These are phyloP conservation scores for Lipomyces orientalis DNA, from an alignment of 805 yeast genomes.

Conservation along the genomic window DNA sequence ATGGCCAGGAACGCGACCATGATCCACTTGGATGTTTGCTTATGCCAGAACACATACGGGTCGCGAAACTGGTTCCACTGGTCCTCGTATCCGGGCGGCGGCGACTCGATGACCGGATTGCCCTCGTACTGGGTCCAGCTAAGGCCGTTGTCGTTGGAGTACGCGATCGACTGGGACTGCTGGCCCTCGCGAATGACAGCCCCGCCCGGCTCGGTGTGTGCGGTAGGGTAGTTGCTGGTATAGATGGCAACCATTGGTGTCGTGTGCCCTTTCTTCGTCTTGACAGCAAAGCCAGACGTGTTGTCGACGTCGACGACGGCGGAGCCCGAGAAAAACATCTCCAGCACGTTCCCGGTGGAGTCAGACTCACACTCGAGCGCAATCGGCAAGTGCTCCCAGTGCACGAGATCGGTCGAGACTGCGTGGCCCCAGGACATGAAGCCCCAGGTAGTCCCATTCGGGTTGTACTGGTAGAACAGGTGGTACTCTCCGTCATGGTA, in stretches of 20 bases:
- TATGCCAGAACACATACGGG: conserved; percentile 25
- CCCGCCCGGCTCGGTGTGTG: conserved; percentile 5
- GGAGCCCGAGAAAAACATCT: conserved; percentile 6
- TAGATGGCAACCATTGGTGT: conserved; percentile 6
- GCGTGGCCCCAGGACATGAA: conserved; percentile 18
- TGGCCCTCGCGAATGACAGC: background rate
- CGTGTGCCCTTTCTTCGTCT: background rate
- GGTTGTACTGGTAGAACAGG: conserved; percentile 11
- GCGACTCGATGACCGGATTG: conserved; percentile 10
- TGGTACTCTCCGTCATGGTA: conserved; percentile 12
- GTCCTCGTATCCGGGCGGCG: conserved; percentile 16
- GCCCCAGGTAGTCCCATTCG: conserved; percentile 12
- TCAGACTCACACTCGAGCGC: conserved; percentile 7
- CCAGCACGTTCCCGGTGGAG: conserved; percentile 3
- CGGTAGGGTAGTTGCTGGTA: conserved; percentile 6
- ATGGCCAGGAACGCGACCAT: conserved; percentile 24
- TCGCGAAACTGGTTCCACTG: conserved; percentile 25
- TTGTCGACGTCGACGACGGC: conserved; percentile 49
- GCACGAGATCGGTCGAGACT: conserved; percentile 9
- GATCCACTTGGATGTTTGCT: conserved; percentile 12
- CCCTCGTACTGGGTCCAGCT: conserved; percentile 11
- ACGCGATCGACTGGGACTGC: conserved; percentile 9
- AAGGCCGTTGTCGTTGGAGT: conserved; percentile 9
- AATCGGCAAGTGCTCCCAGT: conserved; percentile 9
- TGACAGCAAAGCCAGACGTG: conserved; percentile 45